phyloP scores from a whole-genome alignment of 805 yeast species.

The Wickerhamomyces pijperi region DNA sequence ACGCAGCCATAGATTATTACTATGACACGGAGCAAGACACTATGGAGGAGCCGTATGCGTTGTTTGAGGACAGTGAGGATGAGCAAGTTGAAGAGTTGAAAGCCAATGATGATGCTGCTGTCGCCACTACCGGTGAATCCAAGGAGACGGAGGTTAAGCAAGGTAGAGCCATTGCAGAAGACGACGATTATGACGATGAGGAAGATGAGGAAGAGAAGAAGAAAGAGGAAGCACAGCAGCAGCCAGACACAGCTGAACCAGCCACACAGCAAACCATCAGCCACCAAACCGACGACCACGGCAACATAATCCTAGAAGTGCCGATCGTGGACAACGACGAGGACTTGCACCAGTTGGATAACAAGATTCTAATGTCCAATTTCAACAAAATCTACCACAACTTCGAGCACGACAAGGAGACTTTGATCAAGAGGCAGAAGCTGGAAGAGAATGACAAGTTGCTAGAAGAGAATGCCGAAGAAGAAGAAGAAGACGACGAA shows the following conservation, averaged over 20 bases:
- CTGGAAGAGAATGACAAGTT: conserved; percentile 74
- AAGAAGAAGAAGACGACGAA: not conserved
- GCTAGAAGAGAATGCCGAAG: conserved; percentile 21
- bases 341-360: conserved; percentile 18
- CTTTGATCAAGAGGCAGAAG: conserved; percentile 62
- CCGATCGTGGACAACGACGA: conserved; percentile 25
- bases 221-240: conserved; percentile 9
- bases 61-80: conserved; percentile 10
- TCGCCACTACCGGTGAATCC: conserved; percentile 1
- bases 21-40: conserved; percentile 13
- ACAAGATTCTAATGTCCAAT: conserved; percentile 35
- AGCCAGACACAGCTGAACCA: conserved; percentile 3
- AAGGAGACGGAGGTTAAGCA: not conserved
- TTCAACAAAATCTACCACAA: conserved; percentile 67
- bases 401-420: conserved; percentile 67
- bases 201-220: conserved; percentile 15
- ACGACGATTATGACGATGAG: conserved; percentile 18
- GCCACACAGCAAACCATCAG: too few species aligned
- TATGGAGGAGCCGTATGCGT: conserved; percentile 9
- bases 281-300: conserved; percentile 11
- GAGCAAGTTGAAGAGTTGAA: conserved; percentile 1
- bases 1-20: conserved; percentile 47
- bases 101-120: not conserved
- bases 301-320: conserved; percentile 19
- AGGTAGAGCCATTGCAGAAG: conserved; percentile 26